These are phyloP conservation scores for Fusarium metavorans DNA, from an alignment of 2,329 filamentous ascomycete species.

Conservation along the genomic window DNA sequence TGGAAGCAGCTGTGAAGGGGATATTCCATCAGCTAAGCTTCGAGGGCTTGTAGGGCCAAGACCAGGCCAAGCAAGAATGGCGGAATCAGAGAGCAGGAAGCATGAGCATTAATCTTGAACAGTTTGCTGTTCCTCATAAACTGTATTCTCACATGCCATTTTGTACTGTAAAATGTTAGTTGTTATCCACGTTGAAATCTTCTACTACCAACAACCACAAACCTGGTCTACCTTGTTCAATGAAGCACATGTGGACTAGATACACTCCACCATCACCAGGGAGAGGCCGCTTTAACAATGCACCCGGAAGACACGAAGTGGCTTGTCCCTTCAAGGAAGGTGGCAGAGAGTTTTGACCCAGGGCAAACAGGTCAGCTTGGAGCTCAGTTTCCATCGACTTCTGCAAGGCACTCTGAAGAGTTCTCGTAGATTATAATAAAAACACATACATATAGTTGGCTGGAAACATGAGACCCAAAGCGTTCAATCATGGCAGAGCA, in stretches of 20 bases:
- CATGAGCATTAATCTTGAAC: not conserved
- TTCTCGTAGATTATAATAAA: slow-evolving; percentile 69
- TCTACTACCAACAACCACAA: not conserved
- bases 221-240: slow-evolving; percentile 70
- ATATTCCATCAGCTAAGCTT: not conserved
- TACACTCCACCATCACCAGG: slow-evolving; percentile 79
- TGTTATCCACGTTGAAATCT: not conserved
- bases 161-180: slow-evolving; percentile 15
- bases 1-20: not conserved
- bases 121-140: not conserved
- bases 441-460: slow-evolving; percentile 62
- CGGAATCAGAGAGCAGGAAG: not conserved
- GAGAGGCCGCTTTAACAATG: slow-evolving; percentile 85
- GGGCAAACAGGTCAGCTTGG: slow-evolving; percentile 80
- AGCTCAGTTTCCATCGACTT: slow-evolving; percentile 69
- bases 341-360: slow-evolving; percentile 77
- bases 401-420: slow-evolving; percentile 49
- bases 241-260: slow-evolving; percentile 85
- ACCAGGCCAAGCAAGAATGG: not conserved
- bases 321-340: slow-evolving; percentile 73
- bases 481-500: slow-evolving; percentile 86
- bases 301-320: slow-evolving; percentile 95
- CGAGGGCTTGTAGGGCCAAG: not conserved
- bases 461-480: slow-evolving; percentile 85
- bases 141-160: slow-evolving; percentile 12